Conservation (phyloP, 805 yeast genomes). For the Wickerhamomyces xylosicus region DNA sequence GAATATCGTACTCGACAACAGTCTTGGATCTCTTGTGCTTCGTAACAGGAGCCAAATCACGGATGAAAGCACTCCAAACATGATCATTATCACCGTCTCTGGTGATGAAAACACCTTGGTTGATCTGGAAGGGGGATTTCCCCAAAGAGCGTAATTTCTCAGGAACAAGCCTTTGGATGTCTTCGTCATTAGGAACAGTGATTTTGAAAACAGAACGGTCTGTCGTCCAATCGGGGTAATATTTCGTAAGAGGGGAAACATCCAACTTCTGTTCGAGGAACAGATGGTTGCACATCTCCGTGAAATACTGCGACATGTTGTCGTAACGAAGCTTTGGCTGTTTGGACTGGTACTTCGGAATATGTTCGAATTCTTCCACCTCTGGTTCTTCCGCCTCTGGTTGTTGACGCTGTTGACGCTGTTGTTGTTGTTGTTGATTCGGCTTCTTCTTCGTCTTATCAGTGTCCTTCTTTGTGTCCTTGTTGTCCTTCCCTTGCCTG, state of each 20-base stretch:
- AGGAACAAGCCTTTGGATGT: conserved; percentile 37
- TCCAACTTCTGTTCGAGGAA: conserved; percentile 52
- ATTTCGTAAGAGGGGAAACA: conserved; percentile 34
- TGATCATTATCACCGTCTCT: conserved; percentile 34
- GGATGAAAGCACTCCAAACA: conserved; percentile 53
- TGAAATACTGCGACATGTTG: conserved; percentile 39
- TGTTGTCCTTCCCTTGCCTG: background rate
- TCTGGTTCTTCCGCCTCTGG: background rate
- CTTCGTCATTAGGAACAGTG: conserved; percentile 33
- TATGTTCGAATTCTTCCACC: conserved; percentile 16
- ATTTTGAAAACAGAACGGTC: conserved; percentile 31
- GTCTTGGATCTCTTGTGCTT: conserved; percentile 16
- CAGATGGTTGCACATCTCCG: conserved; percentile 50
- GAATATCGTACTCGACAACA: conserved; percentile 26
- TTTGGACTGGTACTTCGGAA: conserved; percentile 16
- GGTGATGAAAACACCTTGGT: conserved; percentile 48
- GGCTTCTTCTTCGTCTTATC: background rate
- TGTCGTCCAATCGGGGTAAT: conserved; percentile 44
- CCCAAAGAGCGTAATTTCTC: conserved; percentile 43
- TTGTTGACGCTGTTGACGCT: background rate
- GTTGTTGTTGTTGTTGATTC: background rate
- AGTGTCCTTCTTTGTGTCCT: background rate
- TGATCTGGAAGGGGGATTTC: conserved; percentile 47
- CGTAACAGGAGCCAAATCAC: conserved; percentile 26
- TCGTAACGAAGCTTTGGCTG: conserved; percentile 38